Percentiles rank a stretch among this genome's conserved stretches.
phyloP scores from a whole-genome alignment of 1,284 basidiomycete species.

The Afroboletus lepidellus region DNA sequence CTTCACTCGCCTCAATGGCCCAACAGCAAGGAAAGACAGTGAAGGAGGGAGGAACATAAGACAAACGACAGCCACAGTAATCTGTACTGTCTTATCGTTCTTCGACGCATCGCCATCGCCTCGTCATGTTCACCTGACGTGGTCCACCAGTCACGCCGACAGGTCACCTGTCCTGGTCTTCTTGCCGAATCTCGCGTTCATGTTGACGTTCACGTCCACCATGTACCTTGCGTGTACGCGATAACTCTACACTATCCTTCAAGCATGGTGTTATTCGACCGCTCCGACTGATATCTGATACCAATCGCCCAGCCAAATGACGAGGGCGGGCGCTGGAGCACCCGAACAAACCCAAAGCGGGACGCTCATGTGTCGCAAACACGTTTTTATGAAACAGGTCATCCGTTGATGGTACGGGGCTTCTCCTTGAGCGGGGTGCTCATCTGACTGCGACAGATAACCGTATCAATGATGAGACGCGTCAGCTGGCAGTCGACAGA shows the following conservation, averaged over 20 bases:
- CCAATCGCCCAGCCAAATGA: neutral
- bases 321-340: neutral
- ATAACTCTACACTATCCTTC: neutral
- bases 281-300: neutral
- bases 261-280: neutral
- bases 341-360: neutral
- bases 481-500: neutral
- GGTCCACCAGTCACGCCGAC: conserved; percentile 1
- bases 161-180: conserved; percentile 17
- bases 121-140: conserved; percentile 21
- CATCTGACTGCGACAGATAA: conserved; percentile 16
- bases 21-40: neutral
- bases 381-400: conserved; percentile 18
- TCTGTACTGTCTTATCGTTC: conserved; percentile 11
- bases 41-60: neutral
- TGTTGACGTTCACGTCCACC: neutral
- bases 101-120: conserved; percentile 14
- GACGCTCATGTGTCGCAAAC: conserved; percentile 17
- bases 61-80: neutral
- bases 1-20: too few relatives aligned
- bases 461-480: neutral
- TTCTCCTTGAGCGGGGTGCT: conserved; percentile 1
- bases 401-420: conserved; percentile 1
- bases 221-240: neutral
- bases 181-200: neutral